phyloP scores from a whole-genome alignment of 2,329 filamentous ascomycete genomes.

The Arthrobotrys musiformis region DNA sequence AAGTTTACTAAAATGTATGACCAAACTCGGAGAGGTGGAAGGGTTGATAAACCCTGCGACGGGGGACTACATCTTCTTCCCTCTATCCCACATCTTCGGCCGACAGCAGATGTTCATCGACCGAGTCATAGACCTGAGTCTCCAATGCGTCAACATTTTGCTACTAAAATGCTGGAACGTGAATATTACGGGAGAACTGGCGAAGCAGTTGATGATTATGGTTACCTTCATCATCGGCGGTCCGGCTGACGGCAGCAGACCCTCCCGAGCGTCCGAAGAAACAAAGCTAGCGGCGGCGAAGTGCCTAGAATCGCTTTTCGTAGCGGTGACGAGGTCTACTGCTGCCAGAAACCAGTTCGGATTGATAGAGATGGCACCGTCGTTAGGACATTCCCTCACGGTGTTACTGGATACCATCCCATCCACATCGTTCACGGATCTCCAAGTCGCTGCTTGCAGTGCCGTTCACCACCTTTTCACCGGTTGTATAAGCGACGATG shows the following conservation, averaged over 20 bases:
- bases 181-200: conserved; percentile 76
- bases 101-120: conserved; percentile 77
- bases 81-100: conserved; percentile 85
- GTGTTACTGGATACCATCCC: conserved; percentile 79
- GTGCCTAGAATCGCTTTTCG: conserved; percentile 75
- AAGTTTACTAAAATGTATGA: conserved; percentile 63
- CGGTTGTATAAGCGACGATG: conserved; percentile 73
- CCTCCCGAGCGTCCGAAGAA: conserved; percentile 70
- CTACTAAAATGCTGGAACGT: conserved; percentile 82
- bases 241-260: conserved; percentile 68
- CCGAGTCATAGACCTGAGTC: conserved; percentile 76
- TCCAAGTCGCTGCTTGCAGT: conserved; percentile 76
- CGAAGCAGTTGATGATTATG: conserved; percentile 85
- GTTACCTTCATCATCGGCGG: conserved; percentile 84
- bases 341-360: conserved; percentile 67
- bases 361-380: conserved; percentile 74
- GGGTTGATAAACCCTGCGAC: conserved; percentile 78
- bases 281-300: conserved; percentile 76
- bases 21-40: conserved; percentile 65
- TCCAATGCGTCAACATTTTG: conserved; percentile 79
- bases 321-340: conserved; percentile 66
- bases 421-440: conserved; percentile 71
- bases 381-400: conserved; percentile 83
- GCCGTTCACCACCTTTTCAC: conserved; percentile 73
- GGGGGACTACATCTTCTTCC: conserved; percentile 95